Evolutionary conservation across 2,329 filamentous ascomycete genomes (phyloP).

Genomic region (Xylariaceae sp.): DNA sequence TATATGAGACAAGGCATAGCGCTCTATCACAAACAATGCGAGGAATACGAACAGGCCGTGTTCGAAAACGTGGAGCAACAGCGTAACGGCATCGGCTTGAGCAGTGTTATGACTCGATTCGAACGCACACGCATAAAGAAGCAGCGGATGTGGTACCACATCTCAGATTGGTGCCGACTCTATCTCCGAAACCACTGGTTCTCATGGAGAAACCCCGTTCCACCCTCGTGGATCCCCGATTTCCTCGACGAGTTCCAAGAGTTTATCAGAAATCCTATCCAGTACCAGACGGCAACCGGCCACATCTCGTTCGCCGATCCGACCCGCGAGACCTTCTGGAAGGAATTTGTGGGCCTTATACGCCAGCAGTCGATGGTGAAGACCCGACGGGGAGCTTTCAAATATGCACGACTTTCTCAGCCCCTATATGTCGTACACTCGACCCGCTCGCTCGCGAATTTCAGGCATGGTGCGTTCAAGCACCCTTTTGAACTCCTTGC

Average conservation of each 20-base stretch:
- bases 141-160: constrained; percentile 31
- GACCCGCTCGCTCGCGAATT: constrained; percentile 18
- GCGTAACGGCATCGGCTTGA: constrained; percentile 22
- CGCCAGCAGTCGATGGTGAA: not conserved
- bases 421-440: constrained; percentile 9
- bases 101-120: constrained; percentile 20
- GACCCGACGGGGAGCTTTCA: too few relatives aligned
- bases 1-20: constrained; percentile 28
- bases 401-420: not conserved
- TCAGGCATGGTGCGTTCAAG: constrained; percentile 11
- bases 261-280: constrained; percentile 38
- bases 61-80: constrained; percentile 26
- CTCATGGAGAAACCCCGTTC: constrained; percentile 7
- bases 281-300: constrained; percentile 37
- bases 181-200: constrained; percentile 19
- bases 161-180: constrained; percentile 28
- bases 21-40: constrained; percentile 28
- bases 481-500: constrained; percentile 15
- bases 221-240: constrained; percentile 35
- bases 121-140: constrained; percentile 28
- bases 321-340: constrained; percentile 9
- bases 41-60: constrained; percentile 23
- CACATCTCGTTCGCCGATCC: constrained; percentile 35
- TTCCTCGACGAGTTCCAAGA: constrained; percentile 44
- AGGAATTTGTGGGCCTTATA: constrained; percentile 4